Evolutionary conservation across 352 stramenopile species (phyloP).

Genomic region (Thraustotheca clavata): DNA sequence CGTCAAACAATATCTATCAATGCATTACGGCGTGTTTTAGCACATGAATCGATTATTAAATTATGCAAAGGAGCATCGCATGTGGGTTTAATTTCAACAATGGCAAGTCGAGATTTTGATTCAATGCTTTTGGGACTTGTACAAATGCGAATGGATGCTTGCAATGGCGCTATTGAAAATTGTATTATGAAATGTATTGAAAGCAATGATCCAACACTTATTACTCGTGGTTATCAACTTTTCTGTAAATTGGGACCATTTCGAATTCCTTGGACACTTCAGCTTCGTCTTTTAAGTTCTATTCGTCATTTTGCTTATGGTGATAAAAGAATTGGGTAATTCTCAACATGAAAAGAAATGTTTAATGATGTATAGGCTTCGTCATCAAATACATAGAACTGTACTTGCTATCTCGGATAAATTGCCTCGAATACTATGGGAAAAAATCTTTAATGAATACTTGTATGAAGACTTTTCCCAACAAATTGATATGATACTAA

Average conservation of each 20-base stretch:
- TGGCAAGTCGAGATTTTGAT: not conserved
- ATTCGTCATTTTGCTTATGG: not conserved
- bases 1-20: not conserved
- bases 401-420: not conserved
- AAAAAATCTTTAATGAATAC: not conserved
- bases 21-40: not conserved
- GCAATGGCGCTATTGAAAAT: not conserved
- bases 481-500: not conserved
- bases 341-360: not conserved
- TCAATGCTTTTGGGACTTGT: not conserved
- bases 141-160: not conserved
- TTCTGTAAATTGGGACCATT: not conserved
- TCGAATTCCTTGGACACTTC: not conserved
- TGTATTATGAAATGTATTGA: not conserved
- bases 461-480: slow-evolving; percentile 9
- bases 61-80: slow-evolving; percentile 19
- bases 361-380: not conserved
- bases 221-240: not conserved
- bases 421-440: slow-evolving; percentile 5
- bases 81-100: not conserved
- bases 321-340: not conserved
- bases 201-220: not conserved
- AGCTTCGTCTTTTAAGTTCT: not conserved
- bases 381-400: slow-evolving; percentile 15
- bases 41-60: slow-evolving; percentile 2